Base-by-base conservation (phyloP, 768 basidiomycete species). In the Pleurotus salmoneostramineus region DNA sequence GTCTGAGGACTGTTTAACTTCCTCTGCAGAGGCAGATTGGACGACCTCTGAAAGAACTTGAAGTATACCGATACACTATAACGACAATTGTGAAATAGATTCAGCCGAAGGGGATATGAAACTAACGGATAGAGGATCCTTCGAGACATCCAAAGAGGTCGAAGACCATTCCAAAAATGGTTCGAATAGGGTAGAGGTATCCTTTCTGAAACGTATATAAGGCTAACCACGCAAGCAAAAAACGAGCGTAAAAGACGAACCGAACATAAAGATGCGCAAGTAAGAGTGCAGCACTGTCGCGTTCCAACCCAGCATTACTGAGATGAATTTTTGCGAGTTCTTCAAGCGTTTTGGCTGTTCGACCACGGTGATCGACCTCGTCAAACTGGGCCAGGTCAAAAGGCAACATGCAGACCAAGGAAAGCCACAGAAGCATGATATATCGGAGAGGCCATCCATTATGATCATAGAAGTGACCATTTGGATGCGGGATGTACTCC, bases 331-430 rank as follows among this genome's bases (percentile, higher is more conserved):
- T 88, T 0, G 83, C 88, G 3, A 85, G 67, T 1, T 64, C 60
- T 62, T 95, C 87, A 2, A 95, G 72, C 4, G 68, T 68, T 14
- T 65, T 62, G 0, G 85, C 83, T 1, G 89, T 91, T 47, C 77
- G 69, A 8, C 84, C 82, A 21, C 66, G 63, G n/a, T 74, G 68
- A 2, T 76, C 77, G 7, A 63, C 65, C 57, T 89, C 87, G 65
- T 94, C 93, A 56, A 97, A 93, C 64, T 93, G 90, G 33, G 84
- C 80, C 40, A 99, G 75, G 66, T 92, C 87, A 69, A 99, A 99
- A 0, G 97, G 97, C 14, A 98, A 87, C 75, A 91, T 93, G 74
- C 91, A 89, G 49, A 97, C 88, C 21, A 99, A 82, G 17, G 92
- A 90, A n/a, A 98, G 79, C 96, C 96, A 98, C 8, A 97, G 77